phyloP scores from a whole-genome alignment of 176 grass and related monocot genomes.

The Miscanthus lutarioriparius region DNA sequence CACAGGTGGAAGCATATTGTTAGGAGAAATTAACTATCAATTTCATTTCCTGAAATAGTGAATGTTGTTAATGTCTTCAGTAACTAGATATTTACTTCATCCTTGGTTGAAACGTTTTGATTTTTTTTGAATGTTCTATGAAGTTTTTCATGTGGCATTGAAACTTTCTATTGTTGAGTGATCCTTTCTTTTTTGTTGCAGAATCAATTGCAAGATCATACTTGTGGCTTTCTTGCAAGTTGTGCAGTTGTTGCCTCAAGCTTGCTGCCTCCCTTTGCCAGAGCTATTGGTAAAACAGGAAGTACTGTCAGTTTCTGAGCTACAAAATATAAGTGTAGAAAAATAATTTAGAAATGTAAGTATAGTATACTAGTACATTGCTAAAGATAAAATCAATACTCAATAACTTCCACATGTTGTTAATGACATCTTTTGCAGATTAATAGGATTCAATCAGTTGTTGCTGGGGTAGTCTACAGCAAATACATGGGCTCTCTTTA shows the following conservation, averaged over 20 bases:
- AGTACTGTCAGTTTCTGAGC: constrained; percentile 23
- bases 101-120: not conserved
- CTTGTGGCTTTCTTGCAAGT: constrained; percentile 76
- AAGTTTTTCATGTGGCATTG: not conserved
- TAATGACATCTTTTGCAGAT: not conserved
- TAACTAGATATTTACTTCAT: not conserved
- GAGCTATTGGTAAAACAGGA: constrained; percentile 48
- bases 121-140: not conserved
- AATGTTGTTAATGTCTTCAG: not conserved
- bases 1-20: constrained; percentile 2
- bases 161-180: constrained; percentile 6
- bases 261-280: constrained; percentile 72
- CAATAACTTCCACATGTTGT: not conserved
- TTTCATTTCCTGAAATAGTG: not conserved
- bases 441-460: not conserved
- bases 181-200: constrained; percentile 25
- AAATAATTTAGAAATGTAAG: not conserved
- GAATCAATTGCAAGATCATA: constrained; percentile 47
- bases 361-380: not conserved
- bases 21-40: not conserved
- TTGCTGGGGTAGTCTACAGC: not conserved
- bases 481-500: not conserved
- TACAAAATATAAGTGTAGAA: not conserved
- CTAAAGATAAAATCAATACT: not conserved
- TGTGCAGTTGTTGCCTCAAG: constrained; percentile 85